A percentile compares a stretch with the other conserved stretches of the same genome.
Conservation (phyloP, 805 yeast species). For the Lipomyces lipofer region DNA sequence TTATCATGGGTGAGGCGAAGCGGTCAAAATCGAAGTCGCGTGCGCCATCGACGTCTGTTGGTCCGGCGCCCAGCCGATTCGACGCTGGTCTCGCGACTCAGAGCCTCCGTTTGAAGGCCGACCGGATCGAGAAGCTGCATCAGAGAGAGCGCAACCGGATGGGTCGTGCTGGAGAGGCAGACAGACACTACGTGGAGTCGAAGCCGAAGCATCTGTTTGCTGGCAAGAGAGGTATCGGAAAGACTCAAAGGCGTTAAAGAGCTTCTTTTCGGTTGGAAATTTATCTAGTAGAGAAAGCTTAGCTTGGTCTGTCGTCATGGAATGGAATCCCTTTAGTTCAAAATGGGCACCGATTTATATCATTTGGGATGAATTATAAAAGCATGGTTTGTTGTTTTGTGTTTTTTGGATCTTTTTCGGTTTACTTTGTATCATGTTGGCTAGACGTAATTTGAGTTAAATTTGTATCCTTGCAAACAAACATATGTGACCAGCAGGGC, state of each 20-base stretch:
- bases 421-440: too few relatives aligned
- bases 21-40: conserved; percentile 37
- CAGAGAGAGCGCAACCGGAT: conserved; percentile 90
- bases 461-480: too few relatives aligned
- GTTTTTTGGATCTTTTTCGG: too few relatives aligned
- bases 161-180: conserved; percentile 95
- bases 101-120: conserved; percentile 77
- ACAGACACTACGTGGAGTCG: conserved; percentile 81
- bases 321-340: too few relatives aligned
- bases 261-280: neutral
- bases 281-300: too few relatives aligned
- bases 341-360: too few relatives aligned
- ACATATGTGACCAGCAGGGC: too few relatives aligned
- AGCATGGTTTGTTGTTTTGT: too few relatives aligned
- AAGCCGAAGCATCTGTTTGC: conserved; percentile 91
- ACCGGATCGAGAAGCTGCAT: conserved; percentile 80
- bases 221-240: conserved; percentile 97
- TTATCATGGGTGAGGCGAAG: conserved; percentile 58
- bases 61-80: conserved; percentile 42
- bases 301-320: too few relatives aligned
- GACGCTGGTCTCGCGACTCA: conserved; percentile 84
- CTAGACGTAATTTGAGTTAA: too few relatives aligned
- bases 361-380: too few relatives aligned
- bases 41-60: conserved; percentile 36
- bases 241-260: conserved; percentile 70